phyloP scores from a whole-genome alignment of 2,329 filamentous ascomycete genomes.

The Colletotrichum godetiae region DNA sequence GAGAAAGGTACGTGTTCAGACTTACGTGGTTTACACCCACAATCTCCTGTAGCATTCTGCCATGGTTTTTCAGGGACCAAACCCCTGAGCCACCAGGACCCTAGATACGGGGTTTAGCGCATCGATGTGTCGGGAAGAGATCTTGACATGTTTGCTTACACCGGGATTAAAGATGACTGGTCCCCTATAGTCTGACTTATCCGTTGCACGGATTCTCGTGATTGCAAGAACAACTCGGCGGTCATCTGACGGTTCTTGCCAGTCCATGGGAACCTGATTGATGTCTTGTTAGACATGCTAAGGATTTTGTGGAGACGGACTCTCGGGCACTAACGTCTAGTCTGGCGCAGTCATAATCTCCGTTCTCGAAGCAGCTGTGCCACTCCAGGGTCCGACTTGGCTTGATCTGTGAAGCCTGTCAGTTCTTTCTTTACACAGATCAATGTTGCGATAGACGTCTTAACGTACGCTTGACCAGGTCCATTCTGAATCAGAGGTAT shows the following conservation, averaged over 20 bases:
- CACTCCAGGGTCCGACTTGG: slow-evolving; percentile 44
- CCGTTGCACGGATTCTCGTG: slow-evolving; percentile 46
- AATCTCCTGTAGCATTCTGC: slow-evolving; percentile 52
- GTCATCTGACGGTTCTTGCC: slow-evolving; percentile 43
- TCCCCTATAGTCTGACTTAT: slow-evolving; percentile 39
- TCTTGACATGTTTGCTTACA: slow-evolving; percentile 37
- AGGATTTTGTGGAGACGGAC: neutral
- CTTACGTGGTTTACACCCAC: slow-evolving; percentile 59
- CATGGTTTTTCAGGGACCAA: slow-evolving; percentile 45
- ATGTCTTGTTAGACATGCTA: slow-evolving; percentile 7
- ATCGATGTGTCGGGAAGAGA: neutral
- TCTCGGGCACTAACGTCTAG: slow-evolving; percentile 42
- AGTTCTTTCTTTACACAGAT: neutral
- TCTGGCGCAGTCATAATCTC: slow-evolving; percentile 46
- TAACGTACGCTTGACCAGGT: slow-evolving; percentile 26
- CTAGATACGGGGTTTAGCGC: slow-evolving; percentile 37
- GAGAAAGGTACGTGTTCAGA: neutral
- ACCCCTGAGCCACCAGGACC: slow-evolving; percentile 63
- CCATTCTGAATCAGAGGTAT: neutral
- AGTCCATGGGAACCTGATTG: slow-evolving; percentile 52
- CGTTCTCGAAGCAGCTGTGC: slow-evolving; percentile 45
- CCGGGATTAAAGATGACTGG: slow-evolving; percentile 50
- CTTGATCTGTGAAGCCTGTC: slow-evolving; percentile 48
- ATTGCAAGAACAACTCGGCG: slow-evolving; percentile 46
- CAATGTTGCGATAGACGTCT: no score